Evolutionary conservation across 2,329 filamentous ascomycete species (phyloP).

Genomic region (Neofusicoccum ribis): DNA sequence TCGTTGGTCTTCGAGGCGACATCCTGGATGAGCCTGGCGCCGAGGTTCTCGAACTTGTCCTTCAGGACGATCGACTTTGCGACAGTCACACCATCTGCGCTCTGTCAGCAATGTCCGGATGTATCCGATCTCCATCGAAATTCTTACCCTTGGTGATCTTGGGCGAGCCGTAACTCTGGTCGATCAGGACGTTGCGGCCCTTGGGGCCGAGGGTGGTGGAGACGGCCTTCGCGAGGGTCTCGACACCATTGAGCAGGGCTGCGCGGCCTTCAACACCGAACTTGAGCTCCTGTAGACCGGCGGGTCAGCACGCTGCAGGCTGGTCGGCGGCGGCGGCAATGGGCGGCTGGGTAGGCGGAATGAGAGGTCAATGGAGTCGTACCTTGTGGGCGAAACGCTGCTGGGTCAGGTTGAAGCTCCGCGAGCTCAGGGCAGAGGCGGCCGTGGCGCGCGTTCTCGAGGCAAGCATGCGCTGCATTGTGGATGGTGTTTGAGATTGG

Average conservation of each 20-base stretch:
- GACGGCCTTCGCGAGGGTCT: conserved; percentile 94
- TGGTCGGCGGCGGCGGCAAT: conserved; percentile 35
- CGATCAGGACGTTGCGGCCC: conserved; percentile 96
- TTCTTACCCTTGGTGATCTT: conserved; percentile 97
- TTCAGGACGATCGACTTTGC: conserved; percentile 83
- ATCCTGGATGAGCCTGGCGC: conserved; percentile 93
- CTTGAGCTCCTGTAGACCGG: conserved; percentile 80
- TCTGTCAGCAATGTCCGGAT: conserved; percentile 24
- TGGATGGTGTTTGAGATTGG: conserved; percentile 35
- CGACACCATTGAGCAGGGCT: conserved; percentile 86
- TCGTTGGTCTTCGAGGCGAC: conserved; percentile 99
- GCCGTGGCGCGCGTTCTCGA: conserved; percentile 77
- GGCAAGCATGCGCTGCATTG: conserved; percentile 94
- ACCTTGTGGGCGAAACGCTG: conserved; percentile 98
- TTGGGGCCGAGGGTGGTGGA: conserved; percentile 96
- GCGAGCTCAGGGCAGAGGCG: conserved; percentile 63
- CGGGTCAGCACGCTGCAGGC: conserved; percentile 17
- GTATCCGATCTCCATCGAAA: not conserved
- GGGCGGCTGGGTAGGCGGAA: conserved; percentile 20
- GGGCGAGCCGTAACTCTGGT: conserved; percentile 96
- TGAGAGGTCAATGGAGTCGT: conserved; percentile 31
- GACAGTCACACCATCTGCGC: conserved; percentile 53
- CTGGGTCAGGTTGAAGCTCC: conserved; percentile 75
- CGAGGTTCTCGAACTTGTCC: conserved; percentile 99
- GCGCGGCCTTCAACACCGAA: conserved; percentile 95